A percentile compares a stretch with the other conserved stretches of the same genome.
Evolutionary conservation across 2,329 filamentous ascomycete genomes (phyloP).

Genomic region (Trichoderma citrinoviride): DNA sequence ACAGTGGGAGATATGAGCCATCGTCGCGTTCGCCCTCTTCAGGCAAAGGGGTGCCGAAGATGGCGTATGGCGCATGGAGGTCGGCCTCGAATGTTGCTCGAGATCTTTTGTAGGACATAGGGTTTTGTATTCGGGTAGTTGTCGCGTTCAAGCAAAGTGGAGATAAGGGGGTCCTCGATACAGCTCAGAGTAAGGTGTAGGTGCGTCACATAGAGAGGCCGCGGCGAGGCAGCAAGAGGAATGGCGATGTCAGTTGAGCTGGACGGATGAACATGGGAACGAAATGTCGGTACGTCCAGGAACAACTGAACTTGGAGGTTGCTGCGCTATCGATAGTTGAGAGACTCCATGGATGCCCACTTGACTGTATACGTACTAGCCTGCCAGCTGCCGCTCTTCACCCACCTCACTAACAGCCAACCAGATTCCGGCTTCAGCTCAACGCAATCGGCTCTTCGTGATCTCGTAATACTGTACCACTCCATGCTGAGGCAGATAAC

Average conservation of each 20-base stretch:
- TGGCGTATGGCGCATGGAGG: conserved; percentile 67
- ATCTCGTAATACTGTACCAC: not conserved
- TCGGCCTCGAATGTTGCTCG: conserved; percentile 77
- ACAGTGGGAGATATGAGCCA: conserved; percentile 89
- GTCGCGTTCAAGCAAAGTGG: not conserved
- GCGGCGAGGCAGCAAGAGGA: not conserved
- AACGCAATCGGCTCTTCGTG: not conserved
- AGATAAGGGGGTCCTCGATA: not conserved
- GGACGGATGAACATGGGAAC: not conserved
- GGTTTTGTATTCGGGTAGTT: conserved; percentile 11
- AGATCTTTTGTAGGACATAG: conserved; percentile 78
- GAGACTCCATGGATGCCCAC: not conserved
- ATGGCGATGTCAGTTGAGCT: not conserved
- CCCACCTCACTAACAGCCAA: not conserved
- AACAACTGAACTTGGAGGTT: not conserved
- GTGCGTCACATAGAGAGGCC: not conserved
- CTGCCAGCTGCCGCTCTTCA: not conserved
- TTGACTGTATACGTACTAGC: not conserved
- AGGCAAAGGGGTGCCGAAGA: conserved; percentile 83
- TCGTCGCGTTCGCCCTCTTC: conserved; percentile 82
- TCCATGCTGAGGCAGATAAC: no score
- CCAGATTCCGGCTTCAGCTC: not conserved
- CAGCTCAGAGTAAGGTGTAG: not conserved
- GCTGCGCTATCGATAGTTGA: conserved; percentile 15
- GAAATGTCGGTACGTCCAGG: not conserved